Conservation (phyloP, 495 filamentous ascomycete genomes). For the Thozetella sp. region DNA sequence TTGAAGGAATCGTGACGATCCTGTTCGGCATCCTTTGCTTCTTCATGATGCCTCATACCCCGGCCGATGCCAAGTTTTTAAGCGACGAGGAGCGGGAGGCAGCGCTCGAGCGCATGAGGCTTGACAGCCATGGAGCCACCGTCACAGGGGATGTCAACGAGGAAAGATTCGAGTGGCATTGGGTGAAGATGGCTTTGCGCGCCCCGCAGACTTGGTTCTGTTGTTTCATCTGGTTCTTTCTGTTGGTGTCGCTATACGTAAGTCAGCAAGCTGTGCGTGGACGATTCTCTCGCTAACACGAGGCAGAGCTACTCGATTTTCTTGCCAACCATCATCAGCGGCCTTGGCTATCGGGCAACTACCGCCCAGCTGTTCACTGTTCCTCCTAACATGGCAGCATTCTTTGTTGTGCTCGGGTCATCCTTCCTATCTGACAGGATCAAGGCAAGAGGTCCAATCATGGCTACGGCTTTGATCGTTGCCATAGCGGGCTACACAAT, state of each 20-base stretch:
- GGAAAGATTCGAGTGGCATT: slow-evolving; percentile 45
- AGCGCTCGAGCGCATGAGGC: slow-evolving; percentile 36
- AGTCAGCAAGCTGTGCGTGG: too few relatives aligned
- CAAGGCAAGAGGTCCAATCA: slow-evolving; percentile 49
- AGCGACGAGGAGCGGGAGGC: slow-evolving; percentile 31
- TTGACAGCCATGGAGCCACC: slow-evolving; percentile 41
- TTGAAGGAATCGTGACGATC: slow-evolving; percentile 44
- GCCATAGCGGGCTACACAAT: slow-evolving; percentile 58
- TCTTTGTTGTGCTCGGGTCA: slow-evolving; percentile 42
- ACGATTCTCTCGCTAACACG: too few relatives aligned
- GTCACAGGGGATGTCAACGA: slow-evolving; percentile 33
- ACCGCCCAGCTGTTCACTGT: slow-evolving; percentile 57
- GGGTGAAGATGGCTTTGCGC: slow-evolving; percentile 37
- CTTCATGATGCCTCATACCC: slow-evolving; percentile 49
- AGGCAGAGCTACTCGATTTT: slow-evolving; percentile 33
- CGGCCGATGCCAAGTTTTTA: slow-evolving; percentile 38
- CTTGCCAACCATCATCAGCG: slow-evolving; percentile 56
- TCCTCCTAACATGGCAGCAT: slow-evolving; percentile 53
- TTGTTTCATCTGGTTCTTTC: slow-evolving; percentile 41
- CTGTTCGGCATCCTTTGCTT: slow-evolving; percentile 38
- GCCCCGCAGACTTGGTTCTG: slow-evolving; percentile 43
- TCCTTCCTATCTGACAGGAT: slow-evolving; percentile 51
- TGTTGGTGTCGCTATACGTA: slow-evolving; percentile 37
- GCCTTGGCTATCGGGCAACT: slow-evolving; percentile 51
- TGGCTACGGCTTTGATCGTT: slow-evolving; percentile 44